A percentile compares a stretch with the other conserved stretches of the same genome.
Conservation (phyloP, 116 monocot species). For the Dioscorea cayenensis region DNA sequence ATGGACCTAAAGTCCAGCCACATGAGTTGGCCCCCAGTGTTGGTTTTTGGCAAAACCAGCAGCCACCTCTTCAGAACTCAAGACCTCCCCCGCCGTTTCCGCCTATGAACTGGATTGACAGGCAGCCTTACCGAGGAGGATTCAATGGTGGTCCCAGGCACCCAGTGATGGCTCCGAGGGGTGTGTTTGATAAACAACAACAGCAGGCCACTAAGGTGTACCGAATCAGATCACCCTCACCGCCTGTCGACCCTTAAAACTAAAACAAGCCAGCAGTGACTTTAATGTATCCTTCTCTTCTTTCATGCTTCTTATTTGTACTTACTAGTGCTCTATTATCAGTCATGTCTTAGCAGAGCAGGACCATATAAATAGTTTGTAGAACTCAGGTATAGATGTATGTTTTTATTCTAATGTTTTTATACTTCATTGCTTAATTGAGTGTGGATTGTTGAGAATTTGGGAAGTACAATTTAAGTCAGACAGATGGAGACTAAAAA, state of each 20-base stretch:
- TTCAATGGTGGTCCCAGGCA: not conserved
- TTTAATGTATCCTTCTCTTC: too few species aligned
- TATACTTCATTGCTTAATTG: too few species aligned
- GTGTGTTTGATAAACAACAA: constrained; percentile 8
- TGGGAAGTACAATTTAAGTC: too few species aligned
- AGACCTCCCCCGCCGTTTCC: constrained; percentile 46
- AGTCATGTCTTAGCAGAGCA: too few species aligned
- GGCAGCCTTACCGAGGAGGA: not conserved
- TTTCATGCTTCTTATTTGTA: too few species aligned
- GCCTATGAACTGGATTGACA: constrained; percentile 59
- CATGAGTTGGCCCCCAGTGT: constrained; percentile 18
- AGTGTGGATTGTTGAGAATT: too few species aligned
- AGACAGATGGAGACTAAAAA: too few species aligned
- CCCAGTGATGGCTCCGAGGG: not conserved
- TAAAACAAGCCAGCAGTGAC: constrained; percentile 10
- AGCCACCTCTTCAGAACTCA: constrained; percentile 16
- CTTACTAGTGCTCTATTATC: too few species aligned
- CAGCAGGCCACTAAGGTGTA: constrained; percentile 19
- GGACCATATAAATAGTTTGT: too few species aligned
- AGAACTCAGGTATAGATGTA: too few species aligned
- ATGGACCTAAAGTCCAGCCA: constrained; percentile 11
- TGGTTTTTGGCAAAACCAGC: constrained; percentile 23
- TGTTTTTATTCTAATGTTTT: too few species aligned
- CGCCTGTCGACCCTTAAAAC: not conserved
- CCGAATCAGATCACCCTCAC: constrained; percentile 15